phyloP scores from a whole-genome alignment of 2,329 filamentous ascomycete species.

The Curvularia lunata region DNA sequence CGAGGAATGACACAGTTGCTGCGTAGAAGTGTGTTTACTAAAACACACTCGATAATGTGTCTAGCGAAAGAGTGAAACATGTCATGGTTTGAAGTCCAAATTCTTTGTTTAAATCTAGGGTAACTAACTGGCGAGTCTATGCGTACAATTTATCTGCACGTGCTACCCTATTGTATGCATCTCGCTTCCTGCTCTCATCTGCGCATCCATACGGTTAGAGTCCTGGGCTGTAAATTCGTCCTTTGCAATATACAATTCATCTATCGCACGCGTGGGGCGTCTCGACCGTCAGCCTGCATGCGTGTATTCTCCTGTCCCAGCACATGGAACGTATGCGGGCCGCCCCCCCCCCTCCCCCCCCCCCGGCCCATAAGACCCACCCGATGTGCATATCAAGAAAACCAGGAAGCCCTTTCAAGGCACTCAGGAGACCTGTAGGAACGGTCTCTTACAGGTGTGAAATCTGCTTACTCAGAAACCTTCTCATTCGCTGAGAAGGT shows the following conservation, averaged over 20 bases:
- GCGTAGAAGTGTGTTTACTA: background rate
- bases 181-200: background rate
- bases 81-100: background rate
- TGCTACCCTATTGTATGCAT: background rate
- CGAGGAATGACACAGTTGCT: constrained; percentile 32
- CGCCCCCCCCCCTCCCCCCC: constrained; percentile 11
- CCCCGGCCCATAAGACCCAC: background rate
- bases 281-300: no score
- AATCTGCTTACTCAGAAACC: constrained; percentile 31
- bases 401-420: background rate
- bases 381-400: background rate
- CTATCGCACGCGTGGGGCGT: constrained; percentile 25
- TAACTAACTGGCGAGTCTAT: background rate
- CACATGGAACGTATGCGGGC: constrained; percentile 17
- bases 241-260: constrained; percentile 13
- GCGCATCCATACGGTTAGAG: background rate
- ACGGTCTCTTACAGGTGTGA: constrained; percentile 8
- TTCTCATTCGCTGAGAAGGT: constrained; percentile 15
- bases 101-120: background rate
- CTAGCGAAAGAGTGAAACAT: background rate
- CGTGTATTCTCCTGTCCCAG: constrained; percentile 17
- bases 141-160: background rate
- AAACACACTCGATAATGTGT: no score
- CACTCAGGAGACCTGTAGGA: background rate
- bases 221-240: background rate